Conservation (phyloP, 2,329 filamentous ascomycete species). For the Penicillium rolfsii region DNA sequence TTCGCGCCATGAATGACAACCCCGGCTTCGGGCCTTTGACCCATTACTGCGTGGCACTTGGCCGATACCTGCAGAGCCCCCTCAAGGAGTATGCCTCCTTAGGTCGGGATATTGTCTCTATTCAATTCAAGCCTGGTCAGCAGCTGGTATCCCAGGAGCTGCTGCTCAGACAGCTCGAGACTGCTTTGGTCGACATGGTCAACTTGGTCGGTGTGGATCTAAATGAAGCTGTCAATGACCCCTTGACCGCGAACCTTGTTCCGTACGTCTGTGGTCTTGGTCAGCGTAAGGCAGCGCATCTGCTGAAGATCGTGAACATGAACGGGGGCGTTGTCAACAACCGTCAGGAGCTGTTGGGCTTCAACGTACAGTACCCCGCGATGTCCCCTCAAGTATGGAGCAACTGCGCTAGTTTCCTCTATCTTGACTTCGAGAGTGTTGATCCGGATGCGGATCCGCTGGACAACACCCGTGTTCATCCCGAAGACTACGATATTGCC, state of each 20-base stretch:
- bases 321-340: constrained; percentile 86
- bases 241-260: constrained; percentile 81
- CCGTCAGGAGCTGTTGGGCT: constrained; percentile 84
- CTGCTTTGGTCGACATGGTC: constrained; percentile 98
- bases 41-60: constrained; percentile 86
- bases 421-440: constrained; percentile 82
- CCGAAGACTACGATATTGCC: constrained; percentile 96
- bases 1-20: constrained; percentile 76
- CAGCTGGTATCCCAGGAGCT: constrained; percentile 86
- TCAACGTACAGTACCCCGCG: constrained; percentile 78
- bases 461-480: constrained; percentile 95
- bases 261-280: constrained; percentile 91
- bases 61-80: constrained; percentile 90
- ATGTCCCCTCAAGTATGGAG: constrained; percentile 92
- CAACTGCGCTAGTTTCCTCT: constrained; percentile 95
- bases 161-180: constrained; percentile 82
- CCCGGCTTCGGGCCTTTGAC: constrained; percentile 77
- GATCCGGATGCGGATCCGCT: constrained; percentile 85
- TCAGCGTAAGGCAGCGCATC: constrained; percentile 82
- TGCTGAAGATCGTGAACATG: constrained; percentile 86
- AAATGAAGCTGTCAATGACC: constrained; percentile 82
- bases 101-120: constrained; percentile 81
- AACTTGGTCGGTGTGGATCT: constrained; percentile 95
- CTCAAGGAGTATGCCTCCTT: constrained; percentile 95
- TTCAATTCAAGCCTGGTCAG: constrained; percentile 88